Percentiles rank a stretch among this genome's conserved stretches.
phyloP scores from a whole-genome alignment of 306 rosid species.

The Vicia villosa region DNA sequence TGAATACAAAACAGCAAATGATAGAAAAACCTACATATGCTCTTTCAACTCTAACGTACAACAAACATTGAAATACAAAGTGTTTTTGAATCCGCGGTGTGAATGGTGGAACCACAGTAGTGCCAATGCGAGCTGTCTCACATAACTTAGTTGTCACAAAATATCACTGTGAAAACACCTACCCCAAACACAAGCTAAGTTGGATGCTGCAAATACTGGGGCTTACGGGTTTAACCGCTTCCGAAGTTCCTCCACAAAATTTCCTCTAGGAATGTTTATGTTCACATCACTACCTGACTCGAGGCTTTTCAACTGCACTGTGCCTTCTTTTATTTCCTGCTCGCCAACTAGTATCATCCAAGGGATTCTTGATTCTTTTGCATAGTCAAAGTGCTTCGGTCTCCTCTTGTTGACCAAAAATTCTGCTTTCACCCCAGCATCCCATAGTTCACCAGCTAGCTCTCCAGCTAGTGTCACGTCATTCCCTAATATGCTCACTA shows the following conservation, averaged over 20 bases:
- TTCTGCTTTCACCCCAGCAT: conserved; percentile 60
- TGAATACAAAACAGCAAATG: neutral
- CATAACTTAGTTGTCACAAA: neutral
- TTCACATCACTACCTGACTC: conserved; percentile 45
- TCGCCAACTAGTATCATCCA: conserved; percentile 85
- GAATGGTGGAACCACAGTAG: neutral
- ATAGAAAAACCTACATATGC: neutral
- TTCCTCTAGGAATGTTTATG: conserved; percentile 49
- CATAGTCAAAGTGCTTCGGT: conserved; percentile 73
- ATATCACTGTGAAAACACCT: neutral
- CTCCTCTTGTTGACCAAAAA: conserved; percentile 63
- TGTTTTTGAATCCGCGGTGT: neutral
- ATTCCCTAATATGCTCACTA: conserved; percentile 77
- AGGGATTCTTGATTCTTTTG: conserved; percentile 75
- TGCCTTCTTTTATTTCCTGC: conserved; percentile 65
- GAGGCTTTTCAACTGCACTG: conserved; percentile 59
- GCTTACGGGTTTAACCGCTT: conserved; percentile 47
- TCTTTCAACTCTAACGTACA: neutral
- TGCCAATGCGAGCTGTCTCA: neutral
- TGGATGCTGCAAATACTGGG: neutral
- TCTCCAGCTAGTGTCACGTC: conserved; percentile 70
- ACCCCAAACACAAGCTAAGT: neutral
- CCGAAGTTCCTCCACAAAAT: conserved; percentile 64
- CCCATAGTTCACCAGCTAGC: conserved; percentile 80
- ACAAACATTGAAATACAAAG: neutral